A percentile compares a stretch with the other conserved stretches of the same genome.
These are phyloP conservation scores for Elongisporangium anandrum DNA, from an alignment of 352 stramenopile genomes.

Conservation along the genomic window DNA sequence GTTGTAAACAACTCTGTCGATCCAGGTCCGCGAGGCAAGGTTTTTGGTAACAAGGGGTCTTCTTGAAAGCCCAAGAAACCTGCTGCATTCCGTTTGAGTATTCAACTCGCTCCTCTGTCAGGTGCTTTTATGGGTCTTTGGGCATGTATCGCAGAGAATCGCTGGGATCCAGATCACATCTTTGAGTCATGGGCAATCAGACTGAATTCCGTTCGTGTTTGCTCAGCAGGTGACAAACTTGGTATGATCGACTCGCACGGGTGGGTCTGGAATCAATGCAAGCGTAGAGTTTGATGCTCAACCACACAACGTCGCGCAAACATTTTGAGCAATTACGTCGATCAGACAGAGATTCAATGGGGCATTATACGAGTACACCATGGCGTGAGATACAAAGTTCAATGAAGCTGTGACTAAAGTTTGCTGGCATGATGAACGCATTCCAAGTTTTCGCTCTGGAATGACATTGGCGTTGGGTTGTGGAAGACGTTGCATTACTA, in stretches of 20 bases:
- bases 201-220: slow-evolving; percentile 12
- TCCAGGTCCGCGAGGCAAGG: not conserved
- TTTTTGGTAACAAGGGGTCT: not conserved
- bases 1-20: not conserved
- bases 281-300: too few species aligned
- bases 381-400: too few species aligned
- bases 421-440: too few species aligned
- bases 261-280: slow-evolving; percentile 4
- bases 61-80: too few species aligned
- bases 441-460: too few species aligned
- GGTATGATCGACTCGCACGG: slow-evolving; percentile 6
- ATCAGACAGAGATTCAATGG: too few species aligned
- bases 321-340: too few species aligned
- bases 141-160: not conserved
- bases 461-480: too few species aligned
- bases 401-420: too few species aligned
- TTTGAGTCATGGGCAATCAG: not conserved
- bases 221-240: slow-evolving; percentile 7
- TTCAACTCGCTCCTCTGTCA: slow-evolving; percentile 4
- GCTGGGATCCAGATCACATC: slow-evolving; percentile 14
- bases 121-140: not conserved
- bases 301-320: too few species aligned
- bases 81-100: not conserved
- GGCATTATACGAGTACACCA: too few species aligned
- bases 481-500: too few species aligned